Evolutionary conservation across 2,329 filamentous ascomycete genomes (phyloP).

Genomic region (Rachicladosporium sp.): DNA sequence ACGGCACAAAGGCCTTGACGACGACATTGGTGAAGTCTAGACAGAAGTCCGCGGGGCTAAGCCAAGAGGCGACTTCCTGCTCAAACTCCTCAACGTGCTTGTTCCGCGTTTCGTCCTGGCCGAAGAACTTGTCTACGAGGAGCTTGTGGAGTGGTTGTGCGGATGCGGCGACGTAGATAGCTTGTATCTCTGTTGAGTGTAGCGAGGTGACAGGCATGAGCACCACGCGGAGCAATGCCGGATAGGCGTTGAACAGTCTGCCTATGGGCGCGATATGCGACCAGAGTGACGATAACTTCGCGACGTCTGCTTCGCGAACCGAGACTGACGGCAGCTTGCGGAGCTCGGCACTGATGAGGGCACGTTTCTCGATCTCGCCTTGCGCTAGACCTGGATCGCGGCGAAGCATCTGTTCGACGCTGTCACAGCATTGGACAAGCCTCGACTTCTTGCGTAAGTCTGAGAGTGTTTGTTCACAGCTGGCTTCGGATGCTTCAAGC

Average conservation of each 20-base stretch:
- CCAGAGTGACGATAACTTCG: neutral
- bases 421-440: too few species aligned
- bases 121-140: constrained; percentile 38
- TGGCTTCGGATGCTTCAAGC: too few species aligned
- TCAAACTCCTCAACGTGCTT: constrained; percentile 35
- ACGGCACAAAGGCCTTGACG: constrained; percentile 36
- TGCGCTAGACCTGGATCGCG: too few species aligned
- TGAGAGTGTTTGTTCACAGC: too few species aligned
- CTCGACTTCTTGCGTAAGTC: too few species aligned
- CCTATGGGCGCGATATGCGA: neutral
- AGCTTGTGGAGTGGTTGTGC: constrained; percentile 38
- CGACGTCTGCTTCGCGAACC: neutral
- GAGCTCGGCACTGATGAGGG: constrained; percentile 1
- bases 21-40: constrained; percentile 35
- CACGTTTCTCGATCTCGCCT: too few species aligned
- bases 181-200: constrained; percentile 39
- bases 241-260: neutral
- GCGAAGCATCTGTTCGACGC: too few species aligned
- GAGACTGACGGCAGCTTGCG: neutral
- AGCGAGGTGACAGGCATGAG: constrained; percentile 40
- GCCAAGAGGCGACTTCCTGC: constrained; percentile 36
- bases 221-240: constrained; percentile 31
- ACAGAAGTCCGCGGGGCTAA: constrained; percentile 42
- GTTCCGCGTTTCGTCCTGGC: constrained; percentile 33
- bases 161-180: constrained; percentile 38